Conservation (phyloP, 305 asterid species). For the Rubia peregrina region DNA sequence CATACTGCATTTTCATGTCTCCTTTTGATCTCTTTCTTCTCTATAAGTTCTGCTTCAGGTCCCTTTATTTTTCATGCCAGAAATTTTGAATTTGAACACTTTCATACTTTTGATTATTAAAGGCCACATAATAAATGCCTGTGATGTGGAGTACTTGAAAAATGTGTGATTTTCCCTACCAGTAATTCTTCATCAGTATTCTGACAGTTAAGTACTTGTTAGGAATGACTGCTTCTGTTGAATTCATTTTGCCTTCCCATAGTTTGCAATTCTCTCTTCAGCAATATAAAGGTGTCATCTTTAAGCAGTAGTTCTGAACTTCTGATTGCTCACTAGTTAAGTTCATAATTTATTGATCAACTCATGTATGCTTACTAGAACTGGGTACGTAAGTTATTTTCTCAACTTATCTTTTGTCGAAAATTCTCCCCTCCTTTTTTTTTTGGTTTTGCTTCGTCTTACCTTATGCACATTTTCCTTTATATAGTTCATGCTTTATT, state of each 20-base stretch:
- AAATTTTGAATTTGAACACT: slow-evolving; percentile 1
- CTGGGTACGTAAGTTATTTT: not conserved
- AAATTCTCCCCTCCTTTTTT: not conserved
- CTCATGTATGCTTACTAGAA: not conserved
- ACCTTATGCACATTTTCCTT: not conserved
- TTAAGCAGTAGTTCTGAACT: not conserved
- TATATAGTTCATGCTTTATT: slow-evolving; percentile 3
- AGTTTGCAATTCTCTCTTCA: not conserved
- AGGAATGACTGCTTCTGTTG: slow-evolving; percentile 4
- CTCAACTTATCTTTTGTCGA: not conserved
- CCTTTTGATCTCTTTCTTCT: slow-evolving; percentile 6
- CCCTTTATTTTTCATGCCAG: not conserved
- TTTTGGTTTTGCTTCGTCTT: not conserved
- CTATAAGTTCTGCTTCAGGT: not conserved
- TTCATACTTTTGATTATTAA: not conserved
- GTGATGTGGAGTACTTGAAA: not conserved
- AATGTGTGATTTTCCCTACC: not conserved
- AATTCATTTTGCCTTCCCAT: not conserved
- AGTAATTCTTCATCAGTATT: not conserved
- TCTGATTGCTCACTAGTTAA: not conserved
- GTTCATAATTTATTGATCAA: not conserved
- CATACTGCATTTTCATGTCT: not conserved
- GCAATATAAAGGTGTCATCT: not conserved
- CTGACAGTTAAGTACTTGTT: not conserved
- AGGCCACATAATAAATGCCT: not conserved